A percentile compares a stretch with the other conserved stretches of the same genome.
These are phyloP conservation scores for Vaccinium macrocarpon DNA, from an alignment of 148 eudicot species.

Conservation along the genomic window DNA sequence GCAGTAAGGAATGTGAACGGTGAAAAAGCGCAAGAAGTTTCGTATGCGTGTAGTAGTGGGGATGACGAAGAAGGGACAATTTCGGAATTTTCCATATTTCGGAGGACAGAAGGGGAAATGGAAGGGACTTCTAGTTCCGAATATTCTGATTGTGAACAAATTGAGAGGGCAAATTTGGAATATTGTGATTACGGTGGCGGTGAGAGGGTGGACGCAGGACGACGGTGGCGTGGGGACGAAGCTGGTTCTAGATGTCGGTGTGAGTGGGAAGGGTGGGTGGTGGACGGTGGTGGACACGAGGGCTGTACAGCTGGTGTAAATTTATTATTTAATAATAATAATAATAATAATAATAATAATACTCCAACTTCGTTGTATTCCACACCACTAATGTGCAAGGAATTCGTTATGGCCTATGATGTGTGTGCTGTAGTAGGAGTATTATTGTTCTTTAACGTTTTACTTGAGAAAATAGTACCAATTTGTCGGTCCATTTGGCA, in stretches of 20 bases:
- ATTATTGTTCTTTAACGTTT: constrained; percentile 5
- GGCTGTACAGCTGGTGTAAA: constrained; percentile 18
- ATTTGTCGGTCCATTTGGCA: constrained; percentile 20
- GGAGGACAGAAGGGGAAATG: constrained; percentile 18
- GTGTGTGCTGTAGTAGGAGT: neutral
- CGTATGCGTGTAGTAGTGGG: constrained; percentile 4
- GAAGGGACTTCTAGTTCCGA: constrained; percentile 19
- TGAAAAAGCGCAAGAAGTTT: constrained; percentile 6
- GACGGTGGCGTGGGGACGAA: constrained; percentile 8
- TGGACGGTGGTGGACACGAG: neutral
- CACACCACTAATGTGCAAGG: constrained; percentile 8
- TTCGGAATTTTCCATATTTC: neutral
- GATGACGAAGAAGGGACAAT: constrained; percentile 21
- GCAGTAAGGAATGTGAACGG: constrained; percentile 37
- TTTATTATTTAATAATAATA: neutral
- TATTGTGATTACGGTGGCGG: neutral
- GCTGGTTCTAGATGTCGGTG: constrained; percentile 16
- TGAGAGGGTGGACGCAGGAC: neutral
- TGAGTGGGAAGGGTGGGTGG: neutral
- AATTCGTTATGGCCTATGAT: neutral
- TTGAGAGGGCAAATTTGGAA: constrained; percentile 15
- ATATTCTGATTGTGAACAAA: constrained; percentile 17
- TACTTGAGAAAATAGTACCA: neutral
- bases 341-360: neutral
- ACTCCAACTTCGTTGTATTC: neutral